A percentile compares a stretch with the other conserved stretches of the same genome.
Evolutionary conservation across 192 early-diverging fungal species (phyloP).

Genomic region (Coemansia erecta): DNA sequence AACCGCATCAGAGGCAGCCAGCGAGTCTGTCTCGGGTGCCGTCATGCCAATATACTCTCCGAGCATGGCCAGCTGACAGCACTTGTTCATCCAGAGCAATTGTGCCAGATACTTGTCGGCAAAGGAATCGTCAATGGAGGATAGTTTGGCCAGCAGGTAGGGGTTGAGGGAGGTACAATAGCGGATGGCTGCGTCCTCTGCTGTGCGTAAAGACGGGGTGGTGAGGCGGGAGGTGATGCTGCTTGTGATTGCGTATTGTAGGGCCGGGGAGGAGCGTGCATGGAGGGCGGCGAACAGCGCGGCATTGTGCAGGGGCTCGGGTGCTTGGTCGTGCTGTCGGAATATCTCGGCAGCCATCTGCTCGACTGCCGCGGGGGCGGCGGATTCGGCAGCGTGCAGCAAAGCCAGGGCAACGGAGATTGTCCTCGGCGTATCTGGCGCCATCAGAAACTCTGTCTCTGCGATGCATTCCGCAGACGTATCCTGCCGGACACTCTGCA

Average conservation of each 20-base stretch:
- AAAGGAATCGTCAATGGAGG: slow-evolving; percentile 2
- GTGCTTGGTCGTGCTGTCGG: neutral
- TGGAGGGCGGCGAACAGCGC: slow-evolving; percentile 8
- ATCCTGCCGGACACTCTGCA: no score
- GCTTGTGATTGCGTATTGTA: neutral
- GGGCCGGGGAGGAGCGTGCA: neutral
- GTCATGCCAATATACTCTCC: slow-evolving; percentile 5
- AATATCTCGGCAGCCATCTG: neutral
- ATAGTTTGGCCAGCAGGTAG: slow-evolving; percentile 3
- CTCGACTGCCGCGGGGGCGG: neutral
- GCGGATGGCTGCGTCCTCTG: neutral
- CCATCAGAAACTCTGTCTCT: neutral
- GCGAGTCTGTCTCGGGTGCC: neutral
- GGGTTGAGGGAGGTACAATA: slow-evolving; percentile 1
- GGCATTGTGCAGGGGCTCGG: neutral
- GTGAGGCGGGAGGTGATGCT: slow-evolving; percentile 2
- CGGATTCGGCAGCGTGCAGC: neutral
- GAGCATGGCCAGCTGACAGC: slow-evolving; percentile 29
- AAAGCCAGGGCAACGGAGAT: neutral
- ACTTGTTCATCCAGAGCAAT: slow-evolving; percentile 14
- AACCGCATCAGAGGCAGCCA: neutral
- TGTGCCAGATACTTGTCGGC: slow-evolving; percentile 2
- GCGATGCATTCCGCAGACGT: neutral
- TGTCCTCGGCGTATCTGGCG: neutral
- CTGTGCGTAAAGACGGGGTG: neutral